Conservation (phyloP, 192 early-diverging fungal species). For the Coemansia sp. region DNA sequence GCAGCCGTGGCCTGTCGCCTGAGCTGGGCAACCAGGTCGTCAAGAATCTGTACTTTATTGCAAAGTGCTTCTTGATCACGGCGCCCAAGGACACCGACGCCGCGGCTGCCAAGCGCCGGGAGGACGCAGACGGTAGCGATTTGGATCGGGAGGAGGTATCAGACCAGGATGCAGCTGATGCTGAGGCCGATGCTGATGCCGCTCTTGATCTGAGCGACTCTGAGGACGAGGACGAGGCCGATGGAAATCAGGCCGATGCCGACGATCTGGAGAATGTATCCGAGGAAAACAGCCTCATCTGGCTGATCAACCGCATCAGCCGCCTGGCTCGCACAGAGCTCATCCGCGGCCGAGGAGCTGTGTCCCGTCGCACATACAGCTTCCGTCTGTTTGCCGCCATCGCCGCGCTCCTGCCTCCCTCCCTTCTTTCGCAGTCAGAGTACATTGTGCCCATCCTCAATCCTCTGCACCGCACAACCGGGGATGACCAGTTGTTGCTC, state of each 20-base stretch:
- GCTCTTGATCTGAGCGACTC: slow-evolving; percentile 5
- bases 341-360: slow-evolving; percentile 26
- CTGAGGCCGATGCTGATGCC: slow-evolving; percentile 29
- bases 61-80: slow-evolving; percentile 60
- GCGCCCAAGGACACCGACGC: slow-evolving; percentile 11
- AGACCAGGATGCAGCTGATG: too few species aligned
- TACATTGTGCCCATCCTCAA: slow-evolving; percentile 72
- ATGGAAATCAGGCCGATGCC: slow-evolving; percentile 15
- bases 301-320: slow-evolving; percentile 41
- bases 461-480: slow-evolving; percentile 75
- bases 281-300: slow-evolving; percentile 39
- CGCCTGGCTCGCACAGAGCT: slow-evolving; percentile 42
- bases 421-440: slow-evolving; percentile 52
- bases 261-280: slow-evolving; percentile 8
- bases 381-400: slow-evolving; percentile 94
- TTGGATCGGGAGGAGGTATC: too few species aligned
- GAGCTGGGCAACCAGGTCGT: slow-evolving; percentile 86
- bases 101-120: too few species aligned
- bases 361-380: slow-evolving; percentile 64
- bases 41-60: slow-evolving; percentile 93
- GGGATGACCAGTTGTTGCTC: slow-evolving; percentile 48
- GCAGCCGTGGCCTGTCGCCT: slow-evolving; percentile 59
- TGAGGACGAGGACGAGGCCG: slow-evolving; percentile 41
- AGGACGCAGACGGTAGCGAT: too few species aligned
- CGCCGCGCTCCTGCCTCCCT: slow-evolving; percentile 57